phyloP scores from a whole-genome alignment of 106 monocot species.

The Dendrobium nobile region DNA sequence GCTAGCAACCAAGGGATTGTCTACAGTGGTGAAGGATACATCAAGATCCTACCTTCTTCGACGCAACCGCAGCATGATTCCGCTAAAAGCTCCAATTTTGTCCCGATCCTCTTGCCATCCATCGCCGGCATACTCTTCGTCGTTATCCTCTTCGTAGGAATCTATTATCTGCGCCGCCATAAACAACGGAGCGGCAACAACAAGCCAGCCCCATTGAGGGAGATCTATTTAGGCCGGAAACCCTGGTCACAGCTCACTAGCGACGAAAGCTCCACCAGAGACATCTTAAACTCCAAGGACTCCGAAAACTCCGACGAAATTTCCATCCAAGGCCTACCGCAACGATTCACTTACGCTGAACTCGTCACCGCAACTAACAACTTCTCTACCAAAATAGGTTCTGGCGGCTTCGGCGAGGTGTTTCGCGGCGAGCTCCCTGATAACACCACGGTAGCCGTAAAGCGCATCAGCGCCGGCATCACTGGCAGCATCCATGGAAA shows the following conservation, averaged over 20 bases:
- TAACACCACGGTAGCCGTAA: conserved; percentile 58
- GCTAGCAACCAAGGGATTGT: not conserved
- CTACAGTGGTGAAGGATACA: conserved; percentile 21
- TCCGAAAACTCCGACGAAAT: conserved; percentile 32
- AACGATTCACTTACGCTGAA: conserved; percentile 54
- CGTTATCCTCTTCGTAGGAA: conserved; percentile 22
- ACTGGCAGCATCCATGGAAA: conserved; percentile 46
- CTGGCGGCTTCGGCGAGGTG: conserved; percentile 82
- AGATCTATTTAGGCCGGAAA: not conserved
- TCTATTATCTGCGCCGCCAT: conserved; percentile 19
- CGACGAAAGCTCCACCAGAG: not conserved
- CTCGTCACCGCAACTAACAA: conserved; percentile 46
- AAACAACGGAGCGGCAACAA: not conserved
- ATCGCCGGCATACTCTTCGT: conserved; percentile 39
- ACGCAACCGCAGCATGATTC: not conserved
- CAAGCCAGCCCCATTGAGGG: not conserved
- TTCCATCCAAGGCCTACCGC: conserved; percentile 65
- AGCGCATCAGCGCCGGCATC: conserved; percentile 39
- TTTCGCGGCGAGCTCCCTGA: conserved; percentile 64
- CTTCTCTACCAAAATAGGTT: conserved; percentile 54
- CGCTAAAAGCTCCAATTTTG: not conserved
- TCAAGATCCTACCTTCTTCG: conserved; percentile 28
- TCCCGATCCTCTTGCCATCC: conserved; percentile 49
- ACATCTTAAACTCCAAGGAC: conserved; percentile 4
- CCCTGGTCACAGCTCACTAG: not conserved